phyloP scores from a whole-genome alignment of 257 asterid genomes.

The Henckelia pumila region DNA sequence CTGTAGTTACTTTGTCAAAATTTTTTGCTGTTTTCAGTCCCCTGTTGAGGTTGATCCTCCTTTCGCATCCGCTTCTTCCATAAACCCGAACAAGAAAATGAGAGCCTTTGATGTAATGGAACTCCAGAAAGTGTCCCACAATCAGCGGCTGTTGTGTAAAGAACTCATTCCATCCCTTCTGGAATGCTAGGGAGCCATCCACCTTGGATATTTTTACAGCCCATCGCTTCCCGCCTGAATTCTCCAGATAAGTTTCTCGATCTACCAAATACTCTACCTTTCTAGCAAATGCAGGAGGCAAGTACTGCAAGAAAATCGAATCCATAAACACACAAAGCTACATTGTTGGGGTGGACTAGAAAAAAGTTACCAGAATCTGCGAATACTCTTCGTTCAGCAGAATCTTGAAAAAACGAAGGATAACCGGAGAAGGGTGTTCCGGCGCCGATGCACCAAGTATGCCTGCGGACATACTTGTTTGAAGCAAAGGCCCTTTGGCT shows the following conservation, averaged over 20 bases:
- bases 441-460: neutral
- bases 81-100: neutral
- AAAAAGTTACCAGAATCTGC: neutral
- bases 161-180: neutral
- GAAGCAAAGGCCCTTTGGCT: too few relatives aligned
- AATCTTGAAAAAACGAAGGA: neutral
- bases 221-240: slow-evolving; percentile 44
- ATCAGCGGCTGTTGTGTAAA: neutral
- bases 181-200: slow-evolving; percentile 34
- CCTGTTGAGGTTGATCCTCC: too few relatives aligned
- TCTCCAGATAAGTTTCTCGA: slow-evolving; percentile 47
- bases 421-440: neutral
- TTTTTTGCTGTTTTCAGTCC: too few relatives aligned
- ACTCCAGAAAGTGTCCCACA: neutral
- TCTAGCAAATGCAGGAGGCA: slow-evolving; percentile 55
- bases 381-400: neutral
- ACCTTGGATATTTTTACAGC: slow-evolving; percentile 33
- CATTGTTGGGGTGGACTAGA: neutral
- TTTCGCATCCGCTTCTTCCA: neutral
- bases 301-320: slow-evolving; percentile 42
- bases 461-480: neutral
- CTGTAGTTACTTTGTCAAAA: neutral
- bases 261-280: slow-evolving; percentile 30
- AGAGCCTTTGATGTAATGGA: neutral
- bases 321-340: neutral